Conservation (phyloP, 805 yeast species). For the Myxozyma kluyveri region DNA sequence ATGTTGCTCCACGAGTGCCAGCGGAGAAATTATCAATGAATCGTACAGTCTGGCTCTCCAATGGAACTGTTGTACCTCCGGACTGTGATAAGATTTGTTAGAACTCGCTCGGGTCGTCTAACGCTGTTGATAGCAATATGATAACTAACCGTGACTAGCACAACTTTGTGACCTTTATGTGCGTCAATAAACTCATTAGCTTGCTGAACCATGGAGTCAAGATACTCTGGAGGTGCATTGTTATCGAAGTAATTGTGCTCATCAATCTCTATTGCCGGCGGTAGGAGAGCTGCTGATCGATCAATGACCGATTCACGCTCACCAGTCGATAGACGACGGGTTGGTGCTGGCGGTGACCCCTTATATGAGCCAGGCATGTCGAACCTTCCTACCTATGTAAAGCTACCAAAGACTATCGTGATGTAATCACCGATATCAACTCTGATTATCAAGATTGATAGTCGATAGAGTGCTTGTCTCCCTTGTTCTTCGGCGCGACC, state of each 20-base stretch:
- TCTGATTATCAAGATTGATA: neutral
- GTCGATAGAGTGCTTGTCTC: neutral
- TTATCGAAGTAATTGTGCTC: conserved; percentile 74
- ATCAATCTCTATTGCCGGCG: conserved; percentile 66
- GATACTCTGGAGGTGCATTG: conserved; percentile 71
- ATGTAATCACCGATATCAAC: no score
- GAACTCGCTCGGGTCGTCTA: neutral
- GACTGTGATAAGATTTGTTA: conserved; percentile 39
- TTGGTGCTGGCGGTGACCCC: conserved; percentile 7
- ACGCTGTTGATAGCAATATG: no score
- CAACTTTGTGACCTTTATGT: conserved; percentile 58
- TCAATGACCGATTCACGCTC: conserved; percentile 62
- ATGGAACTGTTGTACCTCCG: conserved; percentile 97
- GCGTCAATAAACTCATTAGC: conserved; percentile 59
- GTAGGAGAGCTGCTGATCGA: conserved; percentile 68
- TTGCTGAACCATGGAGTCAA: conserved; percentile 57
- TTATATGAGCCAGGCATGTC: neutral
- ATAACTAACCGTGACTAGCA: conserved; percentile 59
- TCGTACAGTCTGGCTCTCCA: conserved; percentile 94
- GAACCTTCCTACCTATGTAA: no score
- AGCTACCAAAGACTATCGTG: neutral
- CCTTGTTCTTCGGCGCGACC: no score
- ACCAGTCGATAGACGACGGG: conserved; percentile 25
- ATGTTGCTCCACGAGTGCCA: conserved; percentile 95
- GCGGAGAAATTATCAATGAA: conserved; percentile 96